These are phyloP conservation scores for Podochytrium sp. DNA, from an alignment of 192 early-diverging fungal genomes.

Conservation along the genomic window DNA sequence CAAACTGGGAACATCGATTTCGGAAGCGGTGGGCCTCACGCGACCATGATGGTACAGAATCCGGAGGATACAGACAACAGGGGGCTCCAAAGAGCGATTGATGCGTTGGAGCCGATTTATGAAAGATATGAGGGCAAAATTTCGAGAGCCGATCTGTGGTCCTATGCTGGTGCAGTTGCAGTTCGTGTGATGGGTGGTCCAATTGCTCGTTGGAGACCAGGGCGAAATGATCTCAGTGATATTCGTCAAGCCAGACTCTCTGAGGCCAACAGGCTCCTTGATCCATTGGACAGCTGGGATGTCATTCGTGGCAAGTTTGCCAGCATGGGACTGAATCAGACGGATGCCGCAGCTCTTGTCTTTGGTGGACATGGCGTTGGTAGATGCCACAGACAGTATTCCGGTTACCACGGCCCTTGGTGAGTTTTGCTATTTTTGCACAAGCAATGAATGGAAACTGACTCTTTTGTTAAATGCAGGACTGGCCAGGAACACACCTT, in stretches of 20 bases:
- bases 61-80: background rate
- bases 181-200: background rate
- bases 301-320: background rate
- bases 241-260: background rate
- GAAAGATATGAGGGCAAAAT: background rate
- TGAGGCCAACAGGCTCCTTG: background rate
- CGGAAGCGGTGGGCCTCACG: slow-evolving; percentile 2
- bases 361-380: background rate
- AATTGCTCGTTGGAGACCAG: background rate
- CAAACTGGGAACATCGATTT: background rate
- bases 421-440: too few relatives aligned
- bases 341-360: slow-evolving; percentile 41
- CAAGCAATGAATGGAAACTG: too few relatives aligned
- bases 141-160: slow-evolving; percentile 1
- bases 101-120: background rate
- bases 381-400: background rate
- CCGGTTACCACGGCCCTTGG: slow-evolving; percentile 29
- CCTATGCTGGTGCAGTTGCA: background rate
- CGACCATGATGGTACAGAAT: background rate
- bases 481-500: slow-evolving; percentile 16
- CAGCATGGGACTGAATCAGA: background rate
- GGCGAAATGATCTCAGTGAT: background rate
- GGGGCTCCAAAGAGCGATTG: background rate
- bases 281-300: background rate
- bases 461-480: too few relatives aligned